Evolutionary conservation across 306 rosid species (phyloP), one percentile per base, ranked within the genome.

Genomic region (Astragalus glycyphyllos): DNA sequence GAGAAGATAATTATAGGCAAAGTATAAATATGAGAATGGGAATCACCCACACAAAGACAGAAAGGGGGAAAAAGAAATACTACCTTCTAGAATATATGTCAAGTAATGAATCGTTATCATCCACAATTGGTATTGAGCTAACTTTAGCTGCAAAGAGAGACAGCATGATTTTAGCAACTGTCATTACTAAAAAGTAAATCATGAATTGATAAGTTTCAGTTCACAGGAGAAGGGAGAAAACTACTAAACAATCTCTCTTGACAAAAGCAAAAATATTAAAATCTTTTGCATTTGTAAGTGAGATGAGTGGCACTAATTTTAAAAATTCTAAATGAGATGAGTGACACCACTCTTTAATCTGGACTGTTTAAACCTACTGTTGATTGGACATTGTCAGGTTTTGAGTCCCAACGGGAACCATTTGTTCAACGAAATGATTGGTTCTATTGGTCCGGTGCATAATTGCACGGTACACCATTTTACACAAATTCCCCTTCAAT

Each of bases 71-170:
- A 45, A 29, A 23, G 20, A 70, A 20, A 64, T 17, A 66, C 51
- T 75, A 90, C 97, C 95, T 88, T 76, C 92, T 83, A 13, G 92
- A 84, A 86, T 90, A 90, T 61, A 88, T 81, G 78, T 90, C 97
- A 41, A 90, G 82, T 79, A 90, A 88, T 4, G 95, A 88, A 64
- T 87, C 85, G 63, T 84, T 83, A 32, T 83, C 84, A 67, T 90
- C 97, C 82, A 90, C 97, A 48, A 90, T 83, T 17, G 97, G 97
- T 80, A 90, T 79, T 61, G 97, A 86, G 84, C 95, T 90, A 70
- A 90, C 92, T 47, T 72, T 82, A 69, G 95, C 97, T 90, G 86
- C 85, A 81, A 86, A 71, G 53, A 71, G 53, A 73, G 65, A 77
- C 74, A 47, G 40, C 44, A 61, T 48, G 59, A 45, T 68, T 72